Conservation (phyloP, 495 filamentous ascomycete species). For the Hyaloscypha finlandica region DNA sequence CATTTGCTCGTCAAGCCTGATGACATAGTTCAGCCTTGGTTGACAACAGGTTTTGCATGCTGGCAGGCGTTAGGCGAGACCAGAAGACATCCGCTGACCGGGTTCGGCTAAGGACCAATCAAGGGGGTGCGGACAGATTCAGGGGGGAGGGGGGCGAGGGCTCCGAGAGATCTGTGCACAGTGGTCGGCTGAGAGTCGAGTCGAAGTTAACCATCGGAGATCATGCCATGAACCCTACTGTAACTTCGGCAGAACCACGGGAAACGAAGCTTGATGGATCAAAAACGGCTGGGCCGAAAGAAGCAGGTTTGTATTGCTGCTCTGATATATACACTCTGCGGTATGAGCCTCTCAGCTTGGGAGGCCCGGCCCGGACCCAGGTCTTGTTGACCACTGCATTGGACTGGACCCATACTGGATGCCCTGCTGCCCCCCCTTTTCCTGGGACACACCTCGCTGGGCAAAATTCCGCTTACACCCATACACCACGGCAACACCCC, state of each 20-base stretch:
- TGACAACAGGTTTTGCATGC: not conserved
- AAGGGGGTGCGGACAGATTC: too few species aligned
- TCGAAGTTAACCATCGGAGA: not conserved
- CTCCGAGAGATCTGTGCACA: too few species aligned
- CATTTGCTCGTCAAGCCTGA: not conserved
- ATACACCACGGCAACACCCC: not conserved
- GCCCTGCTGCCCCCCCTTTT: too few species aligned
- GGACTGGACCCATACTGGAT: too few species aligned
- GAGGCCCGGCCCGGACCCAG: not conserved
- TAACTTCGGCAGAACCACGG: not conserved
- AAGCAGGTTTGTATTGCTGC: not conserved
- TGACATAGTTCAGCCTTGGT: slow-evolving; percentile 1
- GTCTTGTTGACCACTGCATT: too few species aligned
- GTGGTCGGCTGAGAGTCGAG: not conserved
- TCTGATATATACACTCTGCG: not conserved
- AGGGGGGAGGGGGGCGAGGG: too few species aligned
- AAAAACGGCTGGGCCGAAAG: not conserved
- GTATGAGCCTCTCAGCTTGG: not conserved
- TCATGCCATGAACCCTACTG: too few species aligned
- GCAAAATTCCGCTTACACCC: too few species aligned
- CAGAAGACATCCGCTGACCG: not conserved
- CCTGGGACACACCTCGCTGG: too few species aligned
- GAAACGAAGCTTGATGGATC: not conserved
- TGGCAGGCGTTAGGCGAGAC: not conserved
- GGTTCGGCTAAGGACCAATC: too few species aligned